Evolutionary conservation across 208 protist species (phyloP).

Genomic region (Phytomonas sp.): DNA sequence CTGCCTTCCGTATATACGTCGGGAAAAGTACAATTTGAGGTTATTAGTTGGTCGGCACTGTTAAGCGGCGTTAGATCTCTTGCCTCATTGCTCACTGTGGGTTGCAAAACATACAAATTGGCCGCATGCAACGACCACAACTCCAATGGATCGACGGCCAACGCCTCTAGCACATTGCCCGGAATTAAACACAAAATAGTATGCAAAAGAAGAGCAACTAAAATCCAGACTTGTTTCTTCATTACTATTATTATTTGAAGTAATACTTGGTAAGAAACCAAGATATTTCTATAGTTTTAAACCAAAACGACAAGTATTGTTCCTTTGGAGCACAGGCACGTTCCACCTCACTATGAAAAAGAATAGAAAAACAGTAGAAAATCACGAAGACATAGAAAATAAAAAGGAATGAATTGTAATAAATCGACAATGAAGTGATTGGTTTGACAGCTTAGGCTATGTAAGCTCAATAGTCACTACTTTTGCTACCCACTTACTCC

Average conservation of each 20-base stretch:
- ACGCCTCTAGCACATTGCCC: background rate
- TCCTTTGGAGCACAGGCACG: background rate
- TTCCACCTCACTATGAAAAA: background rate
- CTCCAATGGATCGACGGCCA: background rate
- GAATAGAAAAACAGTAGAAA: background rate
- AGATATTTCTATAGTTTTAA: background rate
- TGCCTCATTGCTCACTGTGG: background rate
- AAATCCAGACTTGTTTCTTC: background rate
- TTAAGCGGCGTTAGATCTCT: background rate
- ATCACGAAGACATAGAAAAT: conserved; percentile 5
- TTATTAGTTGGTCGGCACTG: background rate
- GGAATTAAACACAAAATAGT: background rate
- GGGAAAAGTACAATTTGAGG: background rate
- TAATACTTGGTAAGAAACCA: background rate
- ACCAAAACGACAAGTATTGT: conserved; percentile 9
- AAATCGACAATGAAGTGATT: conserved; percentile 1
- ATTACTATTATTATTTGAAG: conserved; percentile 11
- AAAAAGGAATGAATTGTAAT: background rate
- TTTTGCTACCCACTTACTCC: background rate
- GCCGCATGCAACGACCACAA: background rate
- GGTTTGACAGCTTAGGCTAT: background rate
- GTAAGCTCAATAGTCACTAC: background rate
- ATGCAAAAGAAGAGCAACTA: background rate
- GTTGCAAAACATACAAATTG: background rate
- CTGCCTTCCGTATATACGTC: background rate